These are phyloP conservation scores for Blastocystis sp. DNA, from an alignment of 352 stramenopile genomes.

Conservation along the genomic window DNA sequence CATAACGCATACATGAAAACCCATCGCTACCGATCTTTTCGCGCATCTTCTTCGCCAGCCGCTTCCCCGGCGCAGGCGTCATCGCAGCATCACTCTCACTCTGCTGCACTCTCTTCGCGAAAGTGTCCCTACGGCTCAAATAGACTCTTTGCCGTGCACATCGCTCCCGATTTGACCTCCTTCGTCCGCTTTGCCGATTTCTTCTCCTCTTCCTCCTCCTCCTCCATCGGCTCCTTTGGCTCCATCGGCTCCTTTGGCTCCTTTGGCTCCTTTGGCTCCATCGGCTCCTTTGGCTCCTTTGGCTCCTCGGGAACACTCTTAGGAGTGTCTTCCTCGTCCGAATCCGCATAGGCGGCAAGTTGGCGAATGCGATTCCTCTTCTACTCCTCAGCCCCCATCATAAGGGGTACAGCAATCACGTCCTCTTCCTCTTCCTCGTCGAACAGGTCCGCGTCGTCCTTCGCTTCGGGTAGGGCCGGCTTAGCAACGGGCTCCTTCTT, in stretches of 20 bases:
- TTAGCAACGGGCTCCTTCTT: constrained; percentile 15
- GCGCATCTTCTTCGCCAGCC: constrained; percentile 6
- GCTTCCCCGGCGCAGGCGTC: neutral
- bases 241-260: neutral
- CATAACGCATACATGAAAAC: constrained; percentile 8
- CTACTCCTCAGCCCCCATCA: neutral
- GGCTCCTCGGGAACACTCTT: neutral
- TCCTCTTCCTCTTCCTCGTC: constrained; percentile 56
- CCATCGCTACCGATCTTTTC: constrained; percentile 10
- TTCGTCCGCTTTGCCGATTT: neutral
- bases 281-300: neutral
- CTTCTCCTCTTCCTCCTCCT: constrained; percentile 2
- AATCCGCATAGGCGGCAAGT: constrained; percentile 16
- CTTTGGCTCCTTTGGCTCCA: neutral
- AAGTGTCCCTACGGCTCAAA: neutral
- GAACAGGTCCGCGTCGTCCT: constrained; percentile 46
- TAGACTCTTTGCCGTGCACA: neutral
- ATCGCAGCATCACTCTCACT: neutral
- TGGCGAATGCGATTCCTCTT: constrained; percentile 60
- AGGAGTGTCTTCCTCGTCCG: constrained; percentile 7
- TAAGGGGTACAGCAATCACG: constrained; percentile 28
- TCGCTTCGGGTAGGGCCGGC: neutral
- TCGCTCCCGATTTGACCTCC: neutral
- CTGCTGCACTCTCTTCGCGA: neutral
- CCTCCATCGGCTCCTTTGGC: neutral